Conservation (phyloP, 768 basidiomycete species). For the Porpolomopsis calyptriformis region DNA sequence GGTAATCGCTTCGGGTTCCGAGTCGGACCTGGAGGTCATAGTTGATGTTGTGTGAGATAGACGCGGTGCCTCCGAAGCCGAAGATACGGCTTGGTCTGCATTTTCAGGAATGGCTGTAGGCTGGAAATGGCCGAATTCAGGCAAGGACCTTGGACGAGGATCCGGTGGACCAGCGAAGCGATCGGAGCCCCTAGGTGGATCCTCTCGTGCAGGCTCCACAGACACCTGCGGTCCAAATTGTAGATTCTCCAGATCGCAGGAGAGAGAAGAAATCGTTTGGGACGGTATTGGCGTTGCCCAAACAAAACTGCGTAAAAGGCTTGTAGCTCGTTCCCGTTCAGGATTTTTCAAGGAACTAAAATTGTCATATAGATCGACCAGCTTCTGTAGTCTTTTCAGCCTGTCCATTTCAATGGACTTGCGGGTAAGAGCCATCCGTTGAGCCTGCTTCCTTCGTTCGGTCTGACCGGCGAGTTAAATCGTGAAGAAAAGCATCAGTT, state of each 20-base stretch:
- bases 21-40: too few species aligned
- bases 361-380: conserved; percentile 21
- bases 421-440: conserved; percentile 38
- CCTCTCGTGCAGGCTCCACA: too few species aligned
- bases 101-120: too few species aligned
- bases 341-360: conserved; percentile 5
- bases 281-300: not conserved
- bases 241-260: not conserved
- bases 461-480: conserved; percentile 25
- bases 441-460: conserved; percentile 43
- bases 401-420: conserved; percentile 50
- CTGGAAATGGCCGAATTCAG: too few species aligned
- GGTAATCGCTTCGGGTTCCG: conserved; percentile 22
- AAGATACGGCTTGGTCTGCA: too few species aligned
- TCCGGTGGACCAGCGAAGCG: too few species aligned
- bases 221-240: too few species aligned
- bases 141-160: too few species aligned
- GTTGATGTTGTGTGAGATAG: too few species aligned
- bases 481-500: too few species aligned
- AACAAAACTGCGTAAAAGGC: not conserved
- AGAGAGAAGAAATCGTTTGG: not conserved
- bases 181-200: too few species aligned
- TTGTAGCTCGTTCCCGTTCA: not conserved
- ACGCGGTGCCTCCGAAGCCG: too few species aligned
- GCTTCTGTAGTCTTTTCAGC: conserved; percentile 38